Percentiles rank a stretch among this genome's conserved stretches.
phyloP scores from a whole-genome alignment of 306 rosid genomes.

The Dalbergia oliveri region DNA sequence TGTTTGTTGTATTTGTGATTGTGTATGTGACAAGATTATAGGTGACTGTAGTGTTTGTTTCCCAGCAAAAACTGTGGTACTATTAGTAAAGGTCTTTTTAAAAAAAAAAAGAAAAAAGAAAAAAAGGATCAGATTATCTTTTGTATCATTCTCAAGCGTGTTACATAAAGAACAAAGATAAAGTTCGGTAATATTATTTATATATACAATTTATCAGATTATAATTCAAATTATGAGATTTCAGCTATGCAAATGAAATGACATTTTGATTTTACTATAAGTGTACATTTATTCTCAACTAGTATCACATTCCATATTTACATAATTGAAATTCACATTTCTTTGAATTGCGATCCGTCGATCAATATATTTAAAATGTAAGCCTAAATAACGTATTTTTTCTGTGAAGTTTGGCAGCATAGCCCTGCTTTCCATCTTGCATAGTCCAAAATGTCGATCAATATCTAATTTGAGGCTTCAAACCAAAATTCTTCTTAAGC shows the following conservation, averaged over 20 bases:
- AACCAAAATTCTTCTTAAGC: background rate
- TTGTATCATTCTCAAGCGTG: constrained; percentile 1
- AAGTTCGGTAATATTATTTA: too few species aligned
- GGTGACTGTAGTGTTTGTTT: constrained; percentile 38
- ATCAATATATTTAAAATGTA: too few species aligned
- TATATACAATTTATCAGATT: too few species aligned
- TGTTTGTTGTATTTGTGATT: constrained; percentile 30
- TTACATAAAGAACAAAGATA: background rate
- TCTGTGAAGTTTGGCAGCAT: background rate
- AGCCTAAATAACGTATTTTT: too few species aligned
- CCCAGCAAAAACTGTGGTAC: constrained; percentile 20
- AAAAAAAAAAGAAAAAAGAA: too few species aligned
- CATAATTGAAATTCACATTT: too few species aligned
- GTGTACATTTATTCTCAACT: too few species aligned
- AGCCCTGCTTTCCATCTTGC: background rate
- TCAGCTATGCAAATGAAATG: too few species aligned
- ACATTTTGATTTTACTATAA: too few species aligned
- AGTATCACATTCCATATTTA: too few species aligned
- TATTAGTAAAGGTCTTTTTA: constrained; percentile 10
- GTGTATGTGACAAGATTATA: constrained; percentile 11
- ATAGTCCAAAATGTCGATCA: background rate
- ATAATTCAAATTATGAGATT: too few species aligned
- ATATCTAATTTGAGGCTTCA: background rate
- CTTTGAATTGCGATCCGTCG: too few species aligned
- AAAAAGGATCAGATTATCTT: background rate